Evolutionary conservation across 345 rosid genomes (phyloP).

Genomic region (Aethionema arabicum): DNA sequence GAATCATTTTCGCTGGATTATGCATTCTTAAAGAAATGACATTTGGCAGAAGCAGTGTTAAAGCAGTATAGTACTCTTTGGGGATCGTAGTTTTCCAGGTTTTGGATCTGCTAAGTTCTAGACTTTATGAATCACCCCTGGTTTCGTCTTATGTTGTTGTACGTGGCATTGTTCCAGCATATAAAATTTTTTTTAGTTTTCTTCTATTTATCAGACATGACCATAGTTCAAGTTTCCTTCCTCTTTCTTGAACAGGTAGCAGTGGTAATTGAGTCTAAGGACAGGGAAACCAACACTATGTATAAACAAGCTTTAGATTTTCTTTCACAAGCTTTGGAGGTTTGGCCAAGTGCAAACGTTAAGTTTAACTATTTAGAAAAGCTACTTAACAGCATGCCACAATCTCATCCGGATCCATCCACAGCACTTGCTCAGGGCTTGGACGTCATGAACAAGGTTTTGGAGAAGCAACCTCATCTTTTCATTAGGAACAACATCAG

Average conservation of each 20-base stretch:
- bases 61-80: constrained; percentile 9
- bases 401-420: constrained; percentile 95
- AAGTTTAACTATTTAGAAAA: constrained; percentile 94
- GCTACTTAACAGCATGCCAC: constrained; percentile 77
- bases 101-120: constrained; percentile 10
- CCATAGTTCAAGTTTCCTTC: constrained; percentile 23
- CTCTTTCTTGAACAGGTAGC: constrained; percentile 65
- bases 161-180: constrained; percentile 8
- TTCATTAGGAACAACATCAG: constrained; percentile 84
- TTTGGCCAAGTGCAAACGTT: constrained; percentile 96
- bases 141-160: constrained; percentile 18
- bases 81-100: constrained; percentile 1
- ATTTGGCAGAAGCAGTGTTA: background rate
- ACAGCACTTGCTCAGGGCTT: constrained; percentile 93
- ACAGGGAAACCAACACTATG: constrained; percentile 85
- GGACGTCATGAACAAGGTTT: constrained; percentile 96
- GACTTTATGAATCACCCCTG: background rate
- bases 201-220: constrained; percentile 14
- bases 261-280: constrained; percentile 92
- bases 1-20: constrained; percentile 14
- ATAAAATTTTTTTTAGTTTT: constrained; percentile 3
- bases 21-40: background rate
- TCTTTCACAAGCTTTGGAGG: constrained; percentile 94
- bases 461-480: constrained; percentile 94
- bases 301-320: constrained; percentile 87